These are phyloP conservation scores for Anthoceros angustus DNA, from an alignment of 225 moss, liverwort and hornwort genomes.

Conservation along the genomic window DNA sequence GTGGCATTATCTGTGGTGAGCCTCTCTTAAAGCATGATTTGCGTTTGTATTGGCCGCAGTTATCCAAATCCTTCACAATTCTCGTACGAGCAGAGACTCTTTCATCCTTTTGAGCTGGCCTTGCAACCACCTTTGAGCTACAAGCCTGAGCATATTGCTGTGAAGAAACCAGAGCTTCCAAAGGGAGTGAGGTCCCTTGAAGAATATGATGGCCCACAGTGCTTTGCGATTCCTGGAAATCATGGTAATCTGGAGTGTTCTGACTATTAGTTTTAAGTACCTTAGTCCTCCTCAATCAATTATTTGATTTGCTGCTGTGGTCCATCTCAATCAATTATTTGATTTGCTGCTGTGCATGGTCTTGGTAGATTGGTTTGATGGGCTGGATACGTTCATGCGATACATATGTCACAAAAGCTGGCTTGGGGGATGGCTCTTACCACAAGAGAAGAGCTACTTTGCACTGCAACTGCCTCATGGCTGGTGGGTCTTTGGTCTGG, in stretches of 20 bases:
- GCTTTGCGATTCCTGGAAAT: constrained; percentile 96
- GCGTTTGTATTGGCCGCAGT: constrained; percentile 29
- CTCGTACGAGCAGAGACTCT: constrained; percentile 89
- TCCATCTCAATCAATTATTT: background rate
- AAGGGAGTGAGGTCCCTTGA: constrained; percentile 47
- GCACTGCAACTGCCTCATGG: constrained; percentile 78
- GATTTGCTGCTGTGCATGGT: background rate
- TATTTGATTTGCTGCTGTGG: background rate
- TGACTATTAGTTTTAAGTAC: background rate
- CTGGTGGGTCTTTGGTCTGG: constrained; percentile 99
- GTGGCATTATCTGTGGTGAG: background rate
- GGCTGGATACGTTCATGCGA: constrained; percentile 94
- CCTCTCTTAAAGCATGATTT: constrained; percentile 3
- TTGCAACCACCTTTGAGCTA: constrained; percentile 68
- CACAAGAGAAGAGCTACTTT: constrained; percentile 96
- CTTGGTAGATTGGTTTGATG: constrained; percentile 93
- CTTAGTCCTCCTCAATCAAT: background rate
- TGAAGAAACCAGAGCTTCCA: constrained; percentile 92
- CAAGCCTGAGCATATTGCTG: constrained; percentile 86
- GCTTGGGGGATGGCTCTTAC: constrained; percentile 97
- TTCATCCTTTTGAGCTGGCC: constrained; percentile 91
- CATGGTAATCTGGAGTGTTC: constrained; percentile 32
- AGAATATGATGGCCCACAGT: constrained; percentile 79
- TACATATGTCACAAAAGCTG: constrained; percentile 98
- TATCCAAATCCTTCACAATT: constrained; percentile 98